These are phyloP conservation scores for Lachancea thermotolerans DNA, from an alignment of 805 yeast genomes.

Conservation along the genomic window DNA sequence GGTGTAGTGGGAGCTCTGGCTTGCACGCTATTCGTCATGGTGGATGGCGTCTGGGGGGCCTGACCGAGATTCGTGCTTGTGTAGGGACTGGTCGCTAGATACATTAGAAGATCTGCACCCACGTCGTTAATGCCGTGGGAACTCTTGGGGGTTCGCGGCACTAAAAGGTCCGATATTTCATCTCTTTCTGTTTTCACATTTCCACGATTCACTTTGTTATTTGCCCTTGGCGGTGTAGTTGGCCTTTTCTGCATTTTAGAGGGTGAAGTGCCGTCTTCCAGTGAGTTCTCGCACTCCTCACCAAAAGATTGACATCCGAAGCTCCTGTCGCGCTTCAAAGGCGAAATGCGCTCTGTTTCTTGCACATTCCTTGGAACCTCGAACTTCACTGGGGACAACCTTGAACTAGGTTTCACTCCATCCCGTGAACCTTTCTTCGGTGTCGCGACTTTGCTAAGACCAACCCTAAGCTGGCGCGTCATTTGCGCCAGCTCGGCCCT, in stretches of 20 bases:
- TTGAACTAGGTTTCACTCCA: slow-evolving; percentile 2
- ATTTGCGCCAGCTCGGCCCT: slow-evolving; percentile 33
- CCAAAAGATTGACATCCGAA: neutral
- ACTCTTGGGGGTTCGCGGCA: slow-evolving; percentile 12
- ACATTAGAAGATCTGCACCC: slow-evolving; percentile 33
- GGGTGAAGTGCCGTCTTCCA: neutral
- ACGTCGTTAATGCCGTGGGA: slow-evolving; percentile 19
- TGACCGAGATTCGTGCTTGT: slow-evolving; percentile 8
- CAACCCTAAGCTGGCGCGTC: slow-evolving; percentile 31
- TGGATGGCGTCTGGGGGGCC: slow-evolving; percentile 5
- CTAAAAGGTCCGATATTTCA: slow-evolving; percentile 12
- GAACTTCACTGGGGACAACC: slow-evolving; percentile 14
- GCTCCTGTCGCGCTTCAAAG: slow-evolving; percentile 4
- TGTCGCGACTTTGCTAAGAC: slow-evolving; percentile 26
- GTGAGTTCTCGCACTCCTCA: neutral
- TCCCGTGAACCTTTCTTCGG: slow-evolving; percentile 12
- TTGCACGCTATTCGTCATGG: neutral
- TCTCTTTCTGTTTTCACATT: neutral
- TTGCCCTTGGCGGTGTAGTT: slow-evolving; percentile 10
- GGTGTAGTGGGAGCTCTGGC: slow-evolving; percentile 25
- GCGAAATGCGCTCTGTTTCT: slow-evolving; percentile 4
- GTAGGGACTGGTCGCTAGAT: slow-evolving; percentile 33
- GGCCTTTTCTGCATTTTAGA: slow-evolving; percentile 1
- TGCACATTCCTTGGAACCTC: neutral
- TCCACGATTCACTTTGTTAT: slow-evolving; percentile 1